Evolutionary conservation across 2,329 filamentous ascomycete species (phyloP).

Genomic region (Ascochyta clinopodiicola): DNA sequence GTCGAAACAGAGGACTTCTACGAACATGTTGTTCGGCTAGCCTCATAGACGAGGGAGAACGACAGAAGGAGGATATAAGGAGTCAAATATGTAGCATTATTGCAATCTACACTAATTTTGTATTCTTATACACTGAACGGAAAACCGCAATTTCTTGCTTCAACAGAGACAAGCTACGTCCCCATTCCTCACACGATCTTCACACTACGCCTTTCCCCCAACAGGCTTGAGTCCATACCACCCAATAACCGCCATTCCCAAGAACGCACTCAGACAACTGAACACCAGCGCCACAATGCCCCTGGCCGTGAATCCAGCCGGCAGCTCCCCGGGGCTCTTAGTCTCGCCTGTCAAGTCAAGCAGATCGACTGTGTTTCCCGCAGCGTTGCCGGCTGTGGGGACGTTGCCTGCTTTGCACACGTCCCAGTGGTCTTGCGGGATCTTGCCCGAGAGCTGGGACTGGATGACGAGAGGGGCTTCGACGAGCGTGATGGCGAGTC

Average conservation of each 20-base stretch:
- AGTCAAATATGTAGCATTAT: background rate
- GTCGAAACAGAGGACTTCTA: background rate
- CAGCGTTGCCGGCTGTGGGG: constrained; percentile 72
- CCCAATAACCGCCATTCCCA: constrained; percentile 71
- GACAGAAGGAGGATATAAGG: background rate
- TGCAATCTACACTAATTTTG: background rate
- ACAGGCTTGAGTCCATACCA: constrained; percentile 66
- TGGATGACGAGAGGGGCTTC: constrained; percentile 66
- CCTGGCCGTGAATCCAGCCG: constrained; percentile 71
- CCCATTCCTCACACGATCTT: background rate
- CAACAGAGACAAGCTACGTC: background rate
- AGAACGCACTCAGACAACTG: constrained; percentile 70
- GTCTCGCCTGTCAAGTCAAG: constrained; percentile 64
- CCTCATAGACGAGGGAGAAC: background rate
- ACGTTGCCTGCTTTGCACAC: constrained; percentile 63
- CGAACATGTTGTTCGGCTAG: background rate
- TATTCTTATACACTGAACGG: background rate
- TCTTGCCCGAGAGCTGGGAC: constrained; percentile 55
- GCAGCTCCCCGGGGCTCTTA: constrained; percentile 61
- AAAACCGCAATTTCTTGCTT: background rate
- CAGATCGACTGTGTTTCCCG: constrained; percentile 69
- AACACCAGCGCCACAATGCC: constrained; percentile 79
- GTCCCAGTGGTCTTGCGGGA: constrained; percentile 68
- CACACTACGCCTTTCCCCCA: constrained; percentile 18
- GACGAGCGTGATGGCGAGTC: constrained; percentile 60